A percentile compares a stretch with the other conserved stretches of the same genome.
Conservation (phyloP, 495 filamentous ascomycete species). For the Penicillium riverlandense region DNA sequence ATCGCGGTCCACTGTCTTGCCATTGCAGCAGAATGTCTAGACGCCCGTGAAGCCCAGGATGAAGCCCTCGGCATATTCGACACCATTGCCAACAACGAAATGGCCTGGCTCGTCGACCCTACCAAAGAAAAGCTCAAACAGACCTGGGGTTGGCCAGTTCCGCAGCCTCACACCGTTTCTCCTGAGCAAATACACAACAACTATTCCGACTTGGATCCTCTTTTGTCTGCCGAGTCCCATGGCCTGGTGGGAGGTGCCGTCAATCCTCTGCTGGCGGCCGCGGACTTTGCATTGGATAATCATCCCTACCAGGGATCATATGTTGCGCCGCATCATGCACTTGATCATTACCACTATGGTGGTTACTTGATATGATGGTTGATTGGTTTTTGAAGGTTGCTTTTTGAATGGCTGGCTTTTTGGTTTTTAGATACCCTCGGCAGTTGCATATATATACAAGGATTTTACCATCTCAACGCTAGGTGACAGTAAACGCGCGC, state of each 20-base stretch:
- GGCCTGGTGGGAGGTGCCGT: constrained; percentile 41
- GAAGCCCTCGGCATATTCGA: constrained; percentile 76
- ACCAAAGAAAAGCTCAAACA: constrained; percentile 61
- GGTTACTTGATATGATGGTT: constrained; percentile 14
- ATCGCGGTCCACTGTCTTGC: constrained; percentile 72
- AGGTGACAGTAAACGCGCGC: too few species aligned
- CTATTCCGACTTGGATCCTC: constrained; percentile 14
- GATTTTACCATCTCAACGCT: neutral
- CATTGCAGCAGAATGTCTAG: constrained; percentile 70
- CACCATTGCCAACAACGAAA: constrained; percentile 58
- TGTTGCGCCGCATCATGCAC: constrained; percentile 29
- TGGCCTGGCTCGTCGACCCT: constrained; percentile 68
- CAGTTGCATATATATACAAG: neutral
- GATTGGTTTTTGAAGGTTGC: neutral
- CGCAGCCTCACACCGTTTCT: constrained; percentile 17
- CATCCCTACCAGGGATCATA: constrained; percentile 71
- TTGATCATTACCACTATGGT: constrained; percentile 17
- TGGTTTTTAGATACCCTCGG: too few species aligned
- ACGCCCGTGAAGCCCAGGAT: constrained; percentile 63
- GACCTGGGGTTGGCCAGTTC: constrained; percentile 66
- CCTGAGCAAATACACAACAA: constrained; percentile 17
- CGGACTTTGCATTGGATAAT: constrained; percentile 65
- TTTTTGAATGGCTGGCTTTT: constrained; percentile 3
- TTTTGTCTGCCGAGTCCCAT: constrained; percentile 1
- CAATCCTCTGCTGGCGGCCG: constrained; percentile 59